Base-by-base conservation (phyloP, 768 basidiomycete genomes). In the Trametes sanguinea region DNA sequence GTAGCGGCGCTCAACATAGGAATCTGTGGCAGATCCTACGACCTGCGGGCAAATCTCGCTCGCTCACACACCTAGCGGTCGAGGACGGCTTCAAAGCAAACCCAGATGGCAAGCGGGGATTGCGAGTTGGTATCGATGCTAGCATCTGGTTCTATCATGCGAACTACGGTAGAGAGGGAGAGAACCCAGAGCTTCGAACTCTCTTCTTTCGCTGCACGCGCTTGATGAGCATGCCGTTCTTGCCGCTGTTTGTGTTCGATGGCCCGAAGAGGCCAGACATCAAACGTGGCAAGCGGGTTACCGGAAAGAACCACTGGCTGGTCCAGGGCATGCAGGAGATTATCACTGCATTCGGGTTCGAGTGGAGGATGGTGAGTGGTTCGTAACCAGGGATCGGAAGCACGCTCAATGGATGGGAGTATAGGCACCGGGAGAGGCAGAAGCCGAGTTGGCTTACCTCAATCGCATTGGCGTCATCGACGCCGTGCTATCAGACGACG, bases 221-320 rank as follows among this genome's bases (percentile, higher is more conserved):
- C 27, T 82, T 97, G 2, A 84, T 92, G 73, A 83, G 81, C 57
- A 81, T 86, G 5, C 93, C 94, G 0, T 86, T 96, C 65, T 81
- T 94, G 10, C 93, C 93, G 0, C 81, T 97, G 11, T 95, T 96
- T 72, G 91, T 96, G 4, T 97, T 96, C 70, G 94, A 97, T 74
- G 94, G 94, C 0, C 90, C 91, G 0, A 83, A 87, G 62, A 83
- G 95, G 63, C 94, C 94, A 3, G 82, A 84, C 22, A 73, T 89
- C 65, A 97, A 97, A 76, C 82, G 90, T 39, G 88, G 87, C 2
- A 91, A 90, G 75, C 82, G 83, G 42, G 84, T 91, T 33, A 83
- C 84, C 42, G 83, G 82, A 43, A 81, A 83, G 6, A 77, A 73
- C 47, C 83, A 88, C 67, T 88, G 85, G 76, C 80, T 92, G 46